phyloP scores from a whole-genome alignment of 2,329 filamentous ascomycete species.

The Neobulgaria alba region DNA sequence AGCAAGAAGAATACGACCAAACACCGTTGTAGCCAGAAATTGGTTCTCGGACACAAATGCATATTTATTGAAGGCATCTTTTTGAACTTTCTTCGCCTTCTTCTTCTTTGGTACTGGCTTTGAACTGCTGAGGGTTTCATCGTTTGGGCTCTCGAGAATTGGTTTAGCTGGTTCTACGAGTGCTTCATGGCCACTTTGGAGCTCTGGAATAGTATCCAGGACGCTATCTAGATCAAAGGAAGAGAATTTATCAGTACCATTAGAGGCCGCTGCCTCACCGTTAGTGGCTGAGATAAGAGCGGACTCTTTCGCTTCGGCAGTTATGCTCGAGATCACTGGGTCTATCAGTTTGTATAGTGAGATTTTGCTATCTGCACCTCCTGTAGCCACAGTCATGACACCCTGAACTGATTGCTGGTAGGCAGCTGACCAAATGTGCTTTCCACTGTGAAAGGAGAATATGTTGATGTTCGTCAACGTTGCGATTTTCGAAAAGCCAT shows the following conservation, averaged over 20 bases:
- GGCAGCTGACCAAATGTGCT: constrained; percentile 80
- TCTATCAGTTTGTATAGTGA: constrained; percentile 32
- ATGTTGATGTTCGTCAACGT: constrained; percentile 45
- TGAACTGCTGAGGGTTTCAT: neutral
- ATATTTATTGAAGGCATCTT: constrained; percentile 50
- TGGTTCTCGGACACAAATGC: constrained; percentile 47
- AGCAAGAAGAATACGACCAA: constrained; percentile 49
- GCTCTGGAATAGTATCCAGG: neutral
- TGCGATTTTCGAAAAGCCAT: neutral
- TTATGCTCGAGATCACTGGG: too few relatives aligned
- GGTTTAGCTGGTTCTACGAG: too few relatives aligned
- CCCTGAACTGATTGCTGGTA: constrained; percentile 27
- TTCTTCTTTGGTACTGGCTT: constrained; percentile 15
- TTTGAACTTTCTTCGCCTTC: constrained; percentile 29
- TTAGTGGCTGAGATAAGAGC: neutral
- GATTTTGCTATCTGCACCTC: constrained; percentile 75
- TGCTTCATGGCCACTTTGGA: neutral
- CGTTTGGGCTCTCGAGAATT: too few relatives aligned
- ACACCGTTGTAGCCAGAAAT: constrained; percentile 50
- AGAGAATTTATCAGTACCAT: neutral
- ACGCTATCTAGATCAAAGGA: neutral
- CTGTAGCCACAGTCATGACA: constrained; percentile 44
- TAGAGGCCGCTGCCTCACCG: neutral
- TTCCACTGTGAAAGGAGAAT: constrained; percentile 65
- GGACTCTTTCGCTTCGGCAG: neutral